Base-by-base conservation (phyloP, 805 yeast genomes). In the Sporopachydermia quercuum region DNA sequence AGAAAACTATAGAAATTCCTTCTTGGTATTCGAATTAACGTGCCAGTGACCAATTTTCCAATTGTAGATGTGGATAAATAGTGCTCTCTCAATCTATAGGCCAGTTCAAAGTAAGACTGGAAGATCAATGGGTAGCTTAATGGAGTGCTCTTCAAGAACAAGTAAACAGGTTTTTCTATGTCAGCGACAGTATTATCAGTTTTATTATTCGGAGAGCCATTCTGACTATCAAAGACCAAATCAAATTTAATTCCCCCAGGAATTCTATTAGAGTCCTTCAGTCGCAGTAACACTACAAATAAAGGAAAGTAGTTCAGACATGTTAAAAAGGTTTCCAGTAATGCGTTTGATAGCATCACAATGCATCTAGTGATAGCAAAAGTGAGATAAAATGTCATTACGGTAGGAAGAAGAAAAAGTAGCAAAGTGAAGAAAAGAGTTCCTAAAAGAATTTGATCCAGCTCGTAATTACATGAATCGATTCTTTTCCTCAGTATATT, bases 391-490 rank as follows among this genome's bases (percentile, higher is more conserved):
- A 87, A 91, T 11, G 91, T 91, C 47, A 78, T 54, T 2, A 85
- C 79, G 0, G 99, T 91, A 1, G 98, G 98, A 38, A 86, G 56
- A 23, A 93, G 61, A 48, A 86, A 82, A 0, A 80, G 59, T 39
- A 83, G 61, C 13, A 87, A 74, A 38, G 89, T 84, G 58, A 91
- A 91, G 14, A 89, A 57, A 42, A 91, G 66, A 2, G 96, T 91
- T 0, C 98, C 98, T 53, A 89, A 60, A 38, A 93, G 61, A 41
- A 89, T 64, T 51, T 87, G 94, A 54, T 87, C 96, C 16, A 89
- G 62, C 43, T 82, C 89, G 55, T 82, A 89, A 53, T 79, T 74
- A 45, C 86, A 76, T 17, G 77, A 74, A 55, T 91, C 99, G 19
- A 86, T 75, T 63, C 98, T 76, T 41, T 82, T 68, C 47, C 97